Evolutionary conservation across 164 flowering plant species (phyloP), one percentile per base, ranked within the genome.

Genomic region (Stephania japonica): DNA sequence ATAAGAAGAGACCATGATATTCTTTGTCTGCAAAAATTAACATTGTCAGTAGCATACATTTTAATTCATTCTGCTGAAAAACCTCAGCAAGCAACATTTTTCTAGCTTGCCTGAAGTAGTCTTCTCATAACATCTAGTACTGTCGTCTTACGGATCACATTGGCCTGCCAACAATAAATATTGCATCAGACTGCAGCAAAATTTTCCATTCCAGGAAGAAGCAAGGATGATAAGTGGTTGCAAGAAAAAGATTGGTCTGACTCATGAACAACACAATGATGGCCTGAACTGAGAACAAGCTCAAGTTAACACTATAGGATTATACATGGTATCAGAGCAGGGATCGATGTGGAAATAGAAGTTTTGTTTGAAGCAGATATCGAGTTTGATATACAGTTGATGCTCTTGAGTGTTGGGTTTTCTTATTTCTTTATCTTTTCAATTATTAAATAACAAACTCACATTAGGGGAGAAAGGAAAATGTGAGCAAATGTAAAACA

Each of bases 121-220:
- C 99, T 90, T 84, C 99, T 92, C 99, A 96, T 93, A 64, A 96
- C 99, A 87, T 92, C 99, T 12, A 96, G 87, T n/a, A 96, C 99
- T 71, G 99, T 93, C 50, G 99, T 96, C 82, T 96, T 96, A 38
- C 98, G 93, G 68, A 96, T 93, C 71, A 93, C 88, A 89, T 93
- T 96, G 32, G 99, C 99, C 99, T 96, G 91, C 83, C 79, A 85
- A 70, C 66, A 75, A 71, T 1, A 74, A 53, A 59, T 13, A 74
- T 59, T 43, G 32, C 42, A 72, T 74, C 62, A 78, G 49, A 68
- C 24, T 25, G 41, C 59, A 21, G 41, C 69, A 77, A 68, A 25
- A 68, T 32, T 19, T 21, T 68, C 26, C 26, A 32, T 32, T 32
- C 38, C 38, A 32, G 16, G 8, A 47, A 44, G 65, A 68, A 62